Evolutionary conservation across 139 green algal species (phyloP).

Genomic region (Nannochloris sp.): DNA sequence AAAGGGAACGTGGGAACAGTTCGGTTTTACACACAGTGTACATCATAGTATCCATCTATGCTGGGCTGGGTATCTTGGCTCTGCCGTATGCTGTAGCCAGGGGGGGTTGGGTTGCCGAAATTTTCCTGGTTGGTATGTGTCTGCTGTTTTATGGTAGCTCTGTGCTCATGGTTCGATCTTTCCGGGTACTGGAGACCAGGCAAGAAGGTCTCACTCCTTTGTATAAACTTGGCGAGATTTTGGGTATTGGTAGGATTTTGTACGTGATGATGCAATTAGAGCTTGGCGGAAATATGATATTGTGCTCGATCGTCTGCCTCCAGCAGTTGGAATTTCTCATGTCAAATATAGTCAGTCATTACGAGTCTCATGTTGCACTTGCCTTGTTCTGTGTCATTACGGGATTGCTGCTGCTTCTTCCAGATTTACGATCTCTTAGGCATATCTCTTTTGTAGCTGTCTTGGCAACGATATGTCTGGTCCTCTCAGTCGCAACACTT

Average conservation of each 20-base stretch:
- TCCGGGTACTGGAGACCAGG: conserved; percentile 23
- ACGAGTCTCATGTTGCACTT: too few relatives aligned
- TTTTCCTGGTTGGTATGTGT: conserved; percentile 1
- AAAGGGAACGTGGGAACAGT: background rate
- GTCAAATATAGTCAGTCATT: too few relatives aligned
- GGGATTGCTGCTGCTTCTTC: conserved; percentile 22
- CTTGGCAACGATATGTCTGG: conserved; percentile 21
- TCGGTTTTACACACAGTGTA: background rate
- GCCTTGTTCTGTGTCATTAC: background rate
- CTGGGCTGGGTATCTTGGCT: conserved; percentile 31
- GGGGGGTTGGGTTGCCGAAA: conserved; percentile 32
- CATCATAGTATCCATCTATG: conserved; percentile 15
- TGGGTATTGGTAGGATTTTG: too few relatives aligned
- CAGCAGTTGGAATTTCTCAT: conserved; percentile 6
- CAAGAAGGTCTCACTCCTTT: too few relatives aligned
- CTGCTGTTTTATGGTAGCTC: conserved; percentile 29
- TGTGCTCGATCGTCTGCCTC: conserved; percentile 13
- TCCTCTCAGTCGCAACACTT: conserved; percentile 12
- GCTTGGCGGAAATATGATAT: conserved; percentile 31
- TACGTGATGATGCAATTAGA: conserved; percentile 11
- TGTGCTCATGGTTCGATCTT: conserved; percentile 27
- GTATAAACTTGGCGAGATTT: conserved; percentile 1
- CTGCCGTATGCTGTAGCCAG: conserved; percentile 34
- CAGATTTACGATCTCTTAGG: too few relatives aligned
- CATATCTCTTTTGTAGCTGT: conserved; percentile 4